Conservation (phyloP, 2,329 filamentous ascomycete species). For the Xylariaceae sp. region DNA sequence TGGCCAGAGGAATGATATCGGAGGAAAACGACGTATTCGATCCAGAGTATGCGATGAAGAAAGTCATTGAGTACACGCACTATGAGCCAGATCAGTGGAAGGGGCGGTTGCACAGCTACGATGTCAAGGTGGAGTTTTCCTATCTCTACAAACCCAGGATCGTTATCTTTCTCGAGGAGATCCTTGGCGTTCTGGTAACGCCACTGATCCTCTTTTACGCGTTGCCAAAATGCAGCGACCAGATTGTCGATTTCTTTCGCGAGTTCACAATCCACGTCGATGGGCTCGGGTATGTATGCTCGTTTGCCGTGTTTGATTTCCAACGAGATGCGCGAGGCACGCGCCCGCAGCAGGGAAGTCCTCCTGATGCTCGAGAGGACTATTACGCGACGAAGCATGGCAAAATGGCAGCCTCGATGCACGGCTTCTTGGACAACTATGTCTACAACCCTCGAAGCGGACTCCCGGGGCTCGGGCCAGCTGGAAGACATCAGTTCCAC, state of each 20-base stretch:
- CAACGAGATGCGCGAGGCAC: constrained; percentile 63
- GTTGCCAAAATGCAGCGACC: constrained; percentile 81
- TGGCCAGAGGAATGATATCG: constrained; percentile 75
- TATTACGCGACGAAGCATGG: constrained; percentile 94
- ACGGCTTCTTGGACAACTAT: constrained; percentile 92
- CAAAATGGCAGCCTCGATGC: constrained; percentile 97
- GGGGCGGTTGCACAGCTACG: constrained; percentile 82
- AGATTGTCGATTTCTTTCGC: constrained; percentile 94
- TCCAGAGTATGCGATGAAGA: constrained; percentile 79
- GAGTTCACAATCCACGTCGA: constrained; percentile 98
- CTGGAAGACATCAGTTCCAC: constrained; percentile 58
- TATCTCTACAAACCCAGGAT: constrained; percentile 88
- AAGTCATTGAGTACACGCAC: constrained; percentile 88
- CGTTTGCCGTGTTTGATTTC: constrained; percentile 96
- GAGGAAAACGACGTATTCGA: constrained; percentile 89
- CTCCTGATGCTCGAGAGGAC: constrained; percentile 72
- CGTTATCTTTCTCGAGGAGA: constrained; percentile 85
- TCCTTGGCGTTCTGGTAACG: constrained; percentile 86
- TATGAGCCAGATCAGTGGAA: constrained; percentile 89
- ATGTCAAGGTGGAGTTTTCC: constrained; percentile 87
- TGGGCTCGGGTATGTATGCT: constrained; percentile 91
- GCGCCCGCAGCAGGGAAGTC: constrained; percentile 35
- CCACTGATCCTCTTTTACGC: constrained; percentile 84
- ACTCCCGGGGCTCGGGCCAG: constrained; percentile 49
- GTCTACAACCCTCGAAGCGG: constrained; percentile 66